Base-by-base conservation (phyloP, 352 stramenopile species). In the Phytophthora pini region DNA sequence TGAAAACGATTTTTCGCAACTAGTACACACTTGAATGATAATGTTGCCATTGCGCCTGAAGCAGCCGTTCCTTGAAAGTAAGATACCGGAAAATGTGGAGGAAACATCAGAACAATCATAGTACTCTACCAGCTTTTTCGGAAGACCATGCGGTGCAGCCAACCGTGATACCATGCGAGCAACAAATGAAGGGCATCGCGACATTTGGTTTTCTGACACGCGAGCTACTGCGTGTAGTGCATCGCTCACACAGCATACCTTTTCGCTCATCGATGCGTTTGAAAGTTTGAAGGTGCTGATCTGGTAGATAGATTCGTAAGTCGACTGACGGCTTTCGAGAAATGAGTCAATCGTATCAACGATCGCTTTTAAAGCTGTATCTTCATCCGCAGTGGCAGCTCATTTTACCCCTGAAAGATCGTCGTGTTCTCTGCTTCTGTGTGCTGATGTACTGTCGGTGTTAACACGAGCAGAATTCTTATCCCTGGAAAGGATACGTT, bases 31-130 rank as follows among this genome's bases (percentile, higher is more conserved):
- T 29, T 46, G 32, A 2, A 55, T 55, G 31, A 29, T 5, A 17
- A 15, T 20, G 2, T 24, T 44, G 15, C 20, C 32, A 45, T 8
- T 32, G 5, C 29, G 13, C 7, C 9, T 29, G n/a, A 43, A 55
- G 9, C 10, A 32, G 2, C 31, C 17, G 26, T 5, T 10, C 6
- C 17, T 46, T 10, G 40, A 29, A 5, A 27, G 15, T 6, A 46
- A 9, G 7, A 46, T 26, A 6, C 17, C 40, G 17, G 17, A 20
- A 20, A 20, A 20, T 0, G 17, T 20, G 17, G 11, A 6, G 9
- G 31, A 46, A 46, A 46, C 17, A 17, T 46, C 40, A 46, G 40
- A 46, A 10, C 40, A 46, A 10, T 46, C 40, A 46, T 46, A 46
- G 40, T 27, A 46, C 4, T 5, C 15, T 5, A 26, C 15, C 7